Evolutionary conservation across 2,329 filamentous ascomycete genomes (phyloP), one percentile per base, ranked within the genome.

Genomic region (Didymella sp.): DNA sequence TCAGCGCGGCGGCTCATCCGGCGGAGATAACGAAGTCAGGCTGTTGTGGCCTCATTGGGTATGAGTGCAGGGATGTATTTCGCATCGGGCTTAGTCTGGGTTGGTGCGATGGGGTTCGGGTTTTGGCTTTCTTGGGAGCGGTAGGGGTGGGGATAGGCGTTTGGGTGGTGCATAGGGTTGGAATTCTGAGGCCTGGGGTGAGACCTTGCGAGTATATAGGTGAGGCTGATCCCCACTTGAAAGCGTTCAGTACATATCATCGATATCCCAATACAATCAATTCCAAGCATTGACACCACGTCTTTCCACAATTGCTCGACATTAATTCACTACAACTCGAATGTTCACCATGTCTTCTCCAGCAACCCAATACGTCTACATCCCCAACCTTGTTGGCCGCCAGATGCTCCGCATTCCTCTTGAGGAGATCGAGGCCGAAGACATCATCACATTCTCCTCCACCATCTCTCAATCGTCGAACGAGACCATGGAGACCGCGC

Each of bases 301-400:
- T 37, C 37, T 41, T 28, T 30, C 55, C 22, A 38, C 28, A 35
- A 65, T 40, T 35, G 50, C 41, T 28, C 27, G 22, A 57, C 27
- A 44, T 43, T 22, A 50, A 57, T 27, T 51, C 38, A 44, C 35
- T 33, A 27, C 40, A 51, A 37, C 50, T 53, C 56, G 48, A 57
- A 57, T 44, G 31, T 52, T 49, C 58, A 65, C 48, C 51, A 72
- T 73, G 71, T 73, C 71, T 59, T 64, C 69, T 33, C 65, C 68
- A 47, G 50, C 60, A 38, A 60, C 65, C 22, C 64, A 73, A 68
- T 75, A 72, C 62, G 71, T 75, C 59, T 76, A 76, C 69, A 74
- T 76, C 52, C 72, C 73, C 63, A 76, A 76, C 64, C 69, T 76
- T 8, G 72, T 75, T 48, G 73, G 73, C 49, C 66, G 72, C 42